These are phyloP conservation scores for Apiospora arundinis DNA, from an alignment of 2,329 filamentous ascomycete species.

Conservation along the genomic window DNA sequence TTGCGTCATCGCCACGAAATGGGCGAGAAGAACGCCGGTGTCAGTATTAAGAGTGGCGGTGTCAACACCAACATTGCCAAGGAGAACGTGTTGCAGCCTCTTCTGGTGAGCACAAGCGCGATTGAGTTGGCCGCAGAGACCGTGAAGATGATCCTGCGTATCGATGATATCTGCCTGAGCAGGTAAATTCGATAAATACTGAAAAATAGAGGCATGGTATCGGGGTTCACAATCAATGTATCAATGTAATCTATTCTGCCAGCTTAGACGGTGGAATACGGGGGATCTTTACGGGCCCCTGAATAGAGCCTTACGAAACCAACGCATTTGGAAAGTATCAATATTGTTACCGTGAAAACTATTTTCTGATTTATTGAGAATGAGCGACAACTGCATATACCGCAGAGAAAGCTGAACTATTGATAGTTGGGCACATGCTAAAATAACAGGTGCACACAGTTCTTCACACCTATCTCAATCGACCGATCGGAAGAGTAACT, in stretches of 20 bases:
- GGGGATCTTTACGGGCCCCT: background rate
- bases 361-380: background rate
- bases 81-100: slow-evolving; percentile 94
- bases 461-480: background rate
- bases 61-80: slow-evolving; percentile 97
- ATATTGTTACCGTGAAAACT: background rate
- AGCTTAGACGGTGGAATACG: slow-evolving; percentile 8
- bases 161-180: slow-evolving; percentile 70
- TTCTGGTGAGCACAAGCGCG: slow-evolving; percentile 95
- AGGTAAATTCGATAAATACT: slow-evolving; percentile 50
- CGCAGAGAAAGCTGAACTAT: background rate
- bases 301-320: slow-evolving; percentile 6
- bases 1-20: slow-evolving; percentile 92
- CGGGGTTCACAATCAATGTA: slow-evolving; percentile 12
- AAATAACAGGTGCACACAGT: background rate
- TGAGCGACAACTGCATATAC: background rate
- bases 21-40: slow-evolving; percentile 93
- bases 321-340: background rate
- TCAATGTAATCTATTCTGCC: slow-evolving; percentile 21
- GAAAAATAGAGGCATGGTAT: background rate
- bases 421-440: no score
- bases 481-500: no score
- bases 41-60: slow-evolving; percentile 97
- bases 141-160: slow-evolving; percentile 87
- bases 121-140: slow-evolving; percentile 98